A percentile compares a stretch with the other conserved stretches of the same genome.
These are phyloP conservation scores for Tolypocladium cylindrosporum DNA, from an alignment of 2,329 filamentous ascomycete genomes.

Conservation along the genomic window DNA sequence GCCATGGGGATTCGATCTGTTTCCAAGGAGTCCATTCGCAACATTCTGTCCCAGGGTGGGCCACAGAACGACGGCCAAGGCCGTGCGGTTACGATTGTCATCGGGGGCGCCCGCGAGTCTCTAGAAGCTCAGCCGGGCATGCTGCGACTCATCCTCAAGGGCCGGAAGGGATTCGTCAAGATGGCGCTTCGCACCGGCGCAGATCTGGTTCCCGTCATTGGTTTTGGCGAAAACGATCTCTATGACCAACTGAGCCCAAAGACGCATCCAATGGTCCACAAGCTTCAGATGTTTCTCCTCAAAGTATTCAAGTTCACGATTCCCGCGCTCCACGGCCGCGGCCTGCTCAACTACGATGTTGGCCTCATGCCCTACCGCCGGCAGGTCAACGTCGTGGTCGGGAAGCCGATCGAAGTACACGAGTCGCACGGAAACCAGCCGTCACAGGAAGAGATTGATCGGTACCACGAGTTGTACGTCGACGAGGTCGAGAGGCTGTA, in stretches of 20 bases:
- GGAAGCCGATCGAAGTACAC: slow-evolving; percentile 65
- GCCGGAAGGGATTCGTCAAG: slow-evolving; percentile 89
- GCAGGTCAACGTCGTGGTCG: slow-evolving; percentile 82
- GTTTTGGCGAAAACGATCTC: slow-evolving; percentile 91
- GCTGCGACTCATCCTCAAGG: slow-evolving; percentile 67
- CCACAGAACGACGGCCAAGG: slow-evolving; percentile 75
- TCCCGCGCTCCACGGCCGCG: slow-evolving; percentile 79
- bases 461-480: slow-evolving; percentile 71
- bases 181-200: slow-evolving; percentile 87
- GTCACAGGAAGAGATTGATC: slow-evolving; percentile 64
- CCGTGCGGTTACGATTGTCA: slow-evolving; percentile 90
- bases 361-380: slow-evolving; percentile 89
- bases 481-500: slow-evolving; percentile 63
- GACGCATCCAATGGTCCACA: slow-evolving; percentile 69
- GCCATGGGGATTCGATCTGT: slow-evolving; percentile 82
- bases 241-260: slow-evolving; percentile 81
- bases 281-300: slow-evolving; percentile 74
- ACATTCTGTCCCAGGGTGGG: slow-evolving; percentile 73
- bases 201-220: slow-evolving; percentile 83
- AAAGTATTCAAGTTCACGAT: slow-evolving; percentile 85
- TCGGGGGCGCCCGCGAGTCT: slow-evolving; percentile 86
- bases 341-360: slow-evolving; percentile 96
- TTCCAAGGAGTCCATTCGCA: slow-evolving; percentile 84
- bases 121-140: slow-evolving; percentile 75
- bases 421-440: slow-evolving; percentile 48